Base-by-base conservation (phyloP, 192 early-diverging fungal species). In the Coemansia sp. region DNA sequence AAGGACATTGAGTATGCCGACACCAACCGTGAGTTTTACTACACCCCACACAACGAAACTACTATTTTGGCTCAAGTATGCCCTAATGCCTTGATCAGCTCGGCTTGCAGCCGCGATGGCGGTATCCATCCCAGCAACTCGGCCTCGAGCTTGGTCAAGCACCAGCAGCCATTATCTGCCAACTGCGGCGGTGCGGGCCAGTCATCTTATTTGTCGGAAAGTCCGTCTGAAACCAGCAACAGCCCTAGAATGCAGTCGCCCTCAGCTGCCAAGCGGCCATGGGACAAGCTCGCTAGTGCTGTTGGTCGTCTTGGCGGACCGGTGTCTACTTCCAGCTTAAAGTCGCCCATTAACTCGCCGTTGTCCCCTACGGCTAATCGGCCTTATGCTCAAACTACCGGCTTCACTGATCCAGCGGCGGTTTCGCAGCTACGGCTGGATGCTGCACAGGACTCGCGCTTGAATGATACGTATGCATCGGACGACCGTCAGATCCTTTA, bases 21-120 rank as follows among this genome's bases (percentile, higher is more conserved):
- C 31, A 3, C 57, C 57, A 59, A 59, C 57, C 15, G 57, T 16
- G 57, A 59, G 57, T 59, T 59, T 59, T 59, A 59, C 15, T 59
- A 59, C 57, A 33, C 15, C 16, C 33, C 29, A 3, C 27, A 59
- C 31, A 59, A 31, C 33, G 31, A 59, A 8, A 33, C 57, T 1
- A n/a, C 12, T 33, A 33, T 59, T 7, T 31, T 15, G 13, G 29
- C 57, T 6, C 29, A 59, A n/a, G 57, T 15, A 15, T 59, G 57
- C 29, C 57, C 31, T 33, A 59, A 59, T 5, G 31, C 57, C 33
- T 34, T 59, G 57, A 34, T 12, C 31, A 34, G 57, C 16, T n/a
- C 31, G 4, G 15, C 57, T 13, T 59, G 57, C 31, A 59, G 31
- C 16, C 54, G 54, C 27, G 57, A 59, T 8, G 31, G 27, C 31